Evolutionary conservation across 495 filamentous ascomycete genomes (phyloP), one percentile per base, ranked within the genome.

Genomic region (Penicillium soppii): DNA sequence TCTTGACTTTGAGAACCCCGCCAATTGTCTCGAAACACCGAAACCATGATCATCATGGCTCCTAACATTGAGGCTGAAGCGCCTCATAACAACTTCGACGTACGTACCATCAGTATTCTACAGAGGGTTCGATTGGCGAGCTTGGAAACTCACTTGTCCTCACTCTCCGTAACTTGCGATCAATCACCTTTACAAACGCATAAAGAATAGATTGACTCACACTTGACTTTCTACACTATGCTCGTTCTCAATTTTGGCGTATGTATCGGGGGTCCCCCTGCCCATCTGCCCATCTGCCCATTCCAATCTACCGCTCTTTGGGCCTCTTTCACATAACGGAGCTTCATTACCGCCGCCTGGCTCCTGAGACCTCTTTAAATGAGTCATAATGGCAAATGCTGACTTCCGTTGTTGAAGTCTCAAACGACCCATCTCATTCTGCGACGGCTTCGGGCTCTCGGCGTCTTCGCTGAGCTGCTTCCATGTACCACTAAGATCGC

Each of bases 401-500:
- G 41, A 58, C 42, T 43, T 29, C 8, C 17, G n/a, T 42, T 22
- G 16, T 49, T 52, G 22, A 52, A 52, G 49, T 52, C 49, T 21
- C 49, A 52, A 67, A 88, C 82, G 44, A 82, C 80, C 3, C 89
- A 91, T 60, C 77, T 94, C 16, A 92, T 94, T 61, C 84, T 82
- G 3, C 78, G 90, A 26, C 83, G 89, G 33, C 78, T 95, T n/a
- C 78, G 90, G 56, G 83, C 86, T 38, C 79, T 95, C 72, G 87
- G 90, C 75, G 80, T 97, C 66, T 96, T 89, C 77, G 83, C 82
- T 33, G 92, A 97, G 74, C 88, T 96, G 86, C 82, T 95, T 40
- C 92, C 91, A 26, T 97, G 92, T 74, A 96, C 90, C 47, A 83
- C 86, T 47, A 94, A 92, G 76, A 65, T 96, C 13, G 68, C 80